Percentiles rank a stretch among this genome's conserved stretches.
These are phyloP conservation scores for Blastobotrys malaysiensis DNA, from an alignment of 1,139 yeast genomes.

Conservation along the genomic window DNA sequence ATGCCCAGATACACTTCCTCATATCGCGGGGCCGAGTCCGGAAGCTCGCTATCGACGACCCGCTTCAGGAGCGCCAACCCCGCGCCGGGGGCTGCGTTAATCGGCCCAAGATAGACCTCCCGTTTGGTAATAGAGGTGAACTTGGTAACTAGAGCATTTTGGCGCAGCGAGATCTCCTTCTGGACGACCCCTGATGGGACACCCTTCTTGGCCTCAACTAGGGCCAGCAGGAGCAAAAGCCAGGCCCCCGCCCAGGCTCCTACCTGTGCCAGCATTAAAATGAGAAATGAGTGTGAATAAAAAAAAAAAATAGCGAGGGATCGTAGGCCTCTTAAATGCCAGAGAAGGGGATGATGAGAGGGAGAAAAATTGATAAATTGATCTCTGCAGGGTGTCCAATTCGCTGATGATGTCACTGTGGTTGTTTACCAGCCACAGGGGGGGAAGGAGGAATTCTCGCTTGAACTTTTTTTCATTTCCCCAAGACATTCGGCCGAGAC, in stretches of 20 bases:
- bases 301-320: background rate
- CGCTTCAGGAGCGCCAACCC: background rate
- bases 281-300: background rate
- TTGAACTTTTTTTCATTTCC: background rate
- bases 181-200: background rate
- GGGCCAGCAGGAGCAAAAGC: background rate
- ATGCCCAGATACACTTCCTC: background rate
- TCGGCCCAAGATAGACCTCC: background rate
- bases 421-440: background rate
- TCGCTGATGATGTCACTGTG: background rate
- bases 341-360: background rate
- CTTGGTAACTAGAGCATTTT: background rate
- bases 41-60: background rate
- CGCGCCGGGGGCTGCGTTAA: background rate
- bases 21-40: background rate
- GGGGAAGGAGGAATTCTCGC: background rate
- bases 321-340: background rate
- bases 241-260: background rate
- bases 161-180: background rate
- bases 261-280: background rate
- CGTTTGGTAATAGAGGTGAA: background rate
- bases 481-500: background rate
- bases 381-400: background rate
- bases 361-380: background rate
- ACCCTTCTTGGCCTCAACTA: background rate